Evolutionary conservation across 495 filamentous ascomycete genomes (phyloP), one percentile per base, ranked within the genome.

Genomic region (Penicillium coffeae): DNA sequence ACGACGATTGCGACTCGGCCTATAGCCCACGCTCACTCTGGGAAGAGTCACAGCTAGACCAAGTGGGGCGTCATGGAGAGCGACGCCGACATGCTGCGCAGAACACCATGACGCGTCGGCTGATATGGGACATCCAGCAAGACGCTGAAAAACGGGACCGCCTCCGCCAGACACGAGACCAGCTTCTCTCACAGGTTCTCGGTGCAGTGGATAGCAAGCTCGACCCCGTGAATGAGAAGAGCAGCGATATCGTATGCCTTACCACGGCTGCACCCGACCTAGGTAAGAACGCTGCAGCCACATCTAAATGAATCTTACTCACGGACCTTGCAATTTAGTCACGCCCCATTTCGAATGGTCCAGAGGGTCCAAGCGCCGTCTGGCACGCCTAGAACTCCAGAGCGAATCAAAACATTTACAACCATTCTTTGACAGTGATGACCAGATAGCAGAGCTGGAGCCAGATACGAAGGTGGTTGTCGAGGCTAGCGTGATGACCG

Each of bases 81-180:
- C 65, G 67, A 6, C 68, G 72, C 18, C 60, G 64, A 21, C 54
- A 59, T 38, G 68, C 65, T 0, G 67, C 68, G 8, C 63, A 73
- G 43, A 71, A 67, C 21, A 67, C 70, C 7, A 59, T 71, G 21
- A 70, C 64, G 3, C 63, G 69, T 12, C 69, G 66, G 13, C 44
- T 74, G 3, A 68, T 74, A 18, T 75, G 72, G 70, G 70, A 73
- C 30, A 70, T 71, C 3, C 66, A 71, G 39, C 57, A 68, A 21
- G 60, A 72, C 48, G 64, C 62, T 9, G 64, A 63, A 14, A 57
- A 68, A 13, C 62, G 68, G 5, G 44, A 35, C 12, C 53, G 55
- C 13, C 58, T 71, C 39, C 48, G 52, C 16, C 32, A 61, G 13
- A 58, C 60, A 4, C 56, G 63, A 19, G 60, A 62, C 3, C 42